phyloP scores from a whole-genome alignment of 257 asterid species.

The Ligustrum vulgare region DNA sequence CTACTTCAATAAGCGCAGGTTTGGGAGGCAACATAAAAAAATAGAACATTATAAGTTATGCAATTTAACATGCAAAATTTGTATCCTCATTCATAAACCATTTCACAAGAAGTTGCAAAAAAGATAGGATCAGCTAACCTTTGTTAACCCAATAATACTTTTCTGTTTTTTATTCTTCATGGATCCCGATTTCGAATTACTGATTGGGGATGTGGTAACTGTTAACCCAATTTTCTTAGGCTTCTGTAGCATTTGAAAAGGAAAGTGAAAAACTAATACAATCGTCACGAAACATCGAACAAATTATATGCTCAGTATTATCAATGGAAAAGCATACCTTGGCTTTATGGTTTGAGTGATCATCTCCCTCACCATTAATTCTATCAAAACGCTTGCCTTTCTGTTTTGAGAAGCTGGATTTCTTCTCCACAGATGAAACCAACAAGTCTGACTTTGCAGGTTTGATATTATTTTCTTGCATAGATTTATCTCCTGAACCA shows the following conservation, averaged over 20 bases:
- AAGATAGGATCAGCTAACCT: slow-evolving; percentile 47
- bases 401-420: slow-evolving; percentile 47
- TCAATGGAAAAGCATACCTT: slow-evolving; percentile 49
- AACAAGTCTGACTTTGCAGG: slow-evolving; percentile 55
- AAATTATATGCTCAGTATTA: slow-evolving; percentile 10
- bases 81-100: slow-evolving; percentile 15
- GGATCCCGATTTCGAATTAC: slow-evolving; percentile 55
- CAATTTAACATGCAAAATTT: slow-evolving; percentile 11
- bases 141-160: slow-evolving; percentile 54
- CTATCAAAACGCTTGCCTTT: slow-evolving; percentile 57
- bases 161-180: slow-evolving; percentile 56
- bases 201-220: slow-evolving; percentile 36
- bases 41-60: neutral
- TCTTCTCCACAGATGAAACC: slow-evolving; percentile 45
- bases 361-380: slow-evolving; percentile 39
- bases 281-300: slow-evolving; percentile 11
- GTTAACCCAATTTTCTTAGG: slow-evolving; percentile 44
- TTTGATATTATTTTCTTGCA: slow-evolving; percentile 44
- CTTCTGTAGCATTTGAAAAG: slow-evolving; percentile 49
- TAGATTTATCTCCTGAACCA: slow-evolving; percentile 52
- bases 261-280: slow-evolving; percentile 19
- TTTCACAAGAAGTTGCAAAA: slow-evolving; percentile 20
- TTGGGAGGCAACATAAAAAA: neutral
- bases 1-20: slow-evolving; percentile 13
- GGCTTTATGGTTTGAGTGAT: slow-evolving; percentile 37